A percentile compares a stretch with the other conserved stretches of the same genome.
These are phyloP conservation scores for Mycena latifolia DNA, from an alignment of 768 basidiomycete genomes.

Conservation along the genomic window DNA sequence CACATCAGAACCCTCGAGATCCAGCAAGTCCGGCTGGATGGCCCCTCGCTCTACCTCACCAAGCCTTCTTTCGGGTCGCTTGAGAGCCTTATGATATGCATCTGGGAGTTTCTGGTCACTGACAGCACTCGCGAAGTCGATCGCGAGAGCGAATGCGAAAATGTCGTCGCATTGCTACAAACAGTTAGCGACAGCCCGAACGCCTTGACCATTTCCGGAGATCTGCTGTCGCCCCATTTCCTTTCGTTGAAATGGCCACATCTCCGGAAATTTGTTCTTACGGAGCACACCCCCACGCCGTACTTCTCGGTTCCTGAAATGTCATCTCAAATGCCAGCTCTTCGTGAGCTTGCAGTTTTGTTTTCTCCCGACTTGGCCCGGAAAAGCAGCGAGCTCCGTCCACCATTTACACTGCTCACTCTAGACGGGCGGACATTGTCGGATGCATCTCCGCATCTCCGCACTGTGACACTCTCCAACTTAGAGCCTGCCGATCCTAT, in stretches of 20 bases:
- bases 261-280: constrained; percentile 1
- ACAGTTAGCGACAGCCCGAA: neutral
- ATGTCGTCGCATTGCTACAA: constrained; percentile 1
- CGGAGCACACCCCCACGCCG: constrained; percentile 14
- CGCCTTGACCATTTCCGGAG: constrained; percentile 7
- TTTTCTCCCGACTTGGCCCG: constrained; percentile 13
- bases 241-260: neutral
- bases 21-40: neutral
- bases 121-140: neutral
- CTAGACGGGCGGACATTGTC: neutral
- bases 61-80: neutral
- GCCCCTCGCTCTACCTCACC: neutral
- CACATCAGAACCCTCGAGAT: neutral
- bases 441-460: neutral
- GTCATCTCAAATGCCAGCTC: constrained; percentile 5
- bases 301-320: constrained; percentile 8
- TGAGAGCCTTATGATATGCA: neutral
- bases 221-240: constrained; percentile 6
- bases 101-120: neutral
- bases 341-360: neutral
- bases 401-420: constrained; percentile 15
- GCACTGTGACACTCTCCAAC: neutral
- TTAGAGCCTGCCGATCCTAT: neutral
- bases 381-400: neutral
- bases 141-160: neutral